A percentile compares a stretch with the other conserved stretches of the same genome.
phyloP scores from a whole-genome alignment of 1,284 basidiomycete genomes.

The Cutaneotrichosporon sp. region DNA sequence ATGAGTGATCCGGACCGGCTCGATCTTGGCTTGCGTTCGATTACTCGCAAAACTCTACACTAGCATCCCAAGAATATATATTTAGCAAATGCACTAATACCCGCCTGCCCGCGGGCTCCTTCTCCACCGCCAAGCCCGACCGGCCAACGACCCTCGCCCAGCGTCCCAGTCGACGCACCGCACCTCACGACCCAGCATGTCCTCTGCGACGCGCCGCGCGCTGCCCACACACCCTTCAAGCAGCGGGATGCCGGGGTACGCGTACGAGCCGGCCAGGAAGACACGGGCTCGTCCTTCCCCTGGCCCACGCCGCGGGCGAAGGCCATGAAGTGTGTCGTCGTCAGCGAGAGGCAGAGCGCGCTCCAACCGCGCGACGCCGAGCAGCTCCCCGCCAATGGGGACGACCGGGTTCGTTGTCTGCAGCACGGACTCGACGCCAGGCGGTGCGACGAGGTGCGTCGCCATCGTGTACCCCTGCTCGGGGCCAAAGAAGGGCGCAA shows the following conservation, averaged over 20 bases:
- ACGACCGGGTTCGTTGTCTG: constrained; percentile 74
- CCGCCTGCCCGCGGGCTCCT: neutral
- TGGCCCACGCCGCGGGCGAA: constrained; percentile 16
- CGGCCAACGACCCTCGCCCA: constrained; percentile 32
- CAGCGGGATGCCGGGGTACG: constrained; percentile 53
- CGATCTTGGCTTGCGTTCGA: neutral
- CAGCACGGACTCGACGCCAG: constrained; percentile 52
- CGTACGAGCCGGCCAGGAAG: constrained; percentile 51
- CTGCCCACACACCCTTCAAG: constrained; percentile 53
- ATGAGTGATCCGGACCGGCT: neutral
- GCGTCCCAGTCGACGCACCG: constrained; percentile 37
- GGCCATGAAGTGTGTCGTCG: constrained; percentile 20
- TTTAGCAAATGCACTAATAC: constrained; percentile 1
- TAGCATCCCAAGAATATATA: constrained; percentile 1
- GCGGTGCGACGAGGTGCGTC: constrained; percentile 58
- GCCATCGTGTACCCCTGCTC: constrained; percentile 61
- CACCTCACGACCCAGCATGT: constrained; percentile 23
- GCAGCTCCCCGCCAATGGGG: constrained; percentile 57
- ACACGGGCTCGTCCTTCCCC: constrained; percentile 21
- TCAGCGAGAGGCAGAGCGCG: constrained; percentile 52
- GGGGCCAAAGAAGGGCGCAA: constrained; percentile 36
- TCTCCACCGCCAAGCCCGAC: constrained; percentile 41
- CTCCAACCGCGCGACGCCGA: constrained; percentile 63
- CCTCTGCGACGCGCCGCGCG: constrained; percentile 40
- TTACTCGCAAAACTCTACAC: neutral